Evolutionary conservation across 768 basidiomycete species (phyloP), one percentile per base, ranked within the genome.

Genomic region (Tylopilus cervinicoccineus): DNA sequence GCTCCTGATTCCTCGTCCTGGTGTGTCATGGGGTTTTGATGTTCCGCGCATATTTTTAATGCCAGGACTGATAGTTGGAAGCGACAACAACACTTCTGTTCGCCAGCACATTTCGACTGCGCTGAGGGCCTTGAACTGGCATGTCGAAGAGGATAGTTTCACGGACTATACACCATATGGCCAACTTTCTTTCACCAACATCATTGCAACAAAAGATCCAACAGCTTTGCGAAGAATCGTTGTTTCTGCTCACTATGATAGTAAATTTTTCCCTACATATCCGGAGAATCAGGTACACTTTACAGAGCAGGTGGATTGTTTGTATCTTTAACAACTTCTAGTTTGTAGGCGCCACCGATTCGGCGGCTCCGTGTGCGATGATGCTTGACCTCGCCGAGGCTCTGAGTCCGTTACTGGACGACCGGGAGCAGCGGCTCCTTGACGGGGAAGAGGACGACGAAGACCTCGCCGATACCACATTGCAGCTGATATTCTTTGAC

Each of bases 321-420:
- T 43, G 48, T 31, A 36, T 41, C 23, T 17, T 40, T 65, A 41
- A 55, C 49, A 44, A 17, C 51, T 45, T 50, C 43, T 42, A 97
- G 90, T 99, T 99, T 64, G 73, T 99, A 60, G 96, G 96, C 28
- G 96, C 96, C 9, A 98, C 93, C 10, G 96, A 99, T 64, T 96
- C 93, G 1, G 96, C 94, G 6, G 93, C 91, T 28, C 84, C 96
- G 3, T 97, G 94, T 56, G 92, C 93, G 5, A 84, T 98, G 70
- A 78, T 99, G 73, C 79, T 97, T 24, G 93, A 97, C 67, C 72
- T 97, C 14, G 96, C 93, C 0, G 88, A 93, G 67, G 71, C 86
- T 6, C 69, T 97, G 32, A 80, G 88, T 51, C 82, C 81, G 0
- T 70, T 94, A 33, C 67, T 98, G 16, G 76, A 86, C 28, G 70